Conservation (phyloP, 371 early-diverging fungal genomes). For the Funneliformis caledonium region DNA sequence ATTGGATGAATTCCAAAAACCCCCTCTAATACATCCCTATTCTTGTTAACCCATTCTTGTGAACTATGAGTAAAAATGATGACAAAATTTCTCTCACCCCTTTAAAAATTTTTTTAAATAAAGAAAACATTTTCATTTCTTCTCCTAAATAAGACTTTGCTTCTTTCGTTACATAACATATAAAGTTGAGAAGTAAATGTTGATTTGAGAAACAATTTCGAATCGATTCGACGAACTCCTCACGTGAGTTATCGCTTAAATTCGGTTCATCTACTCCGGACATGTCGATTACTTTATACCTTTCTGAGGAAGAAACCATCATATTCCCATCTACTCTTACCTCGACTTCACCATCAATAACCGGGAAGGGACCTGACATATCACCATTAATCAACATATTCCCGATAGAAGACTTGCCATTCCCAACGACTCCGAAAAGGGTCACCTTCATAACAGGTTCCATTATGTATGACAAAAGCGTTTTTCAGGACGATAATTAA, state of each 20-base stretch:
- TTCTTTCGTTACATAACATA: neutral
- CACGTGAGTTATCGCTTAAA: neutral
- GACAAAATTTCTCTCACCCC: neutral
- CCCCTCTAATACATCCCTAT: neutral
- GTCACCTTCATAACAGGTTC: neutral
- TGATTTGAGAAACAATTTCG: neutral
- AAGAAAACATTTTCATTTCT: neutral
- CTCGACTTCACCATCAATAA: neutral
- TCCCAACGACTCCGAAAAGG: neutral
- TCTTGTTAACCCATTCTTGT: neutral
- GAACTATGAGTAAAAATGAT: neutral
- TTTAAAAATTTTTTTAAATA: constrained; percentile 10
- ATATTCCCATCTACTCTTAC: neutral
- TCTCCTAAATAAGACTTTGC: neutral
- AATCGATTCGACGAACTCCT: neutral
- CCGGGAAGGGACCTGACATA: neutral
- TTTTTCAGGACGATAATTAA: no score
- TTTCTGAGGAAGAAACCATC: neutral
- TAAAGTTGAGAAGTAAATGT: neutral
- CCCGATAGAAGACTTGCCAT: constrained; percentile 1
- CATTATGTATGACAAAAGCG: no score
- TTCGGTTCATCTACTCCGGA: neutral
- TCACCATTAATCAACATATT: constrained; percentile 5
- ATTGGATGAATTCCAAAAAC: constrained; percentile 13
- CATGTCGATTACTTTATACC: neutral